Percentiles rank a stretch among this genome's conserved stretches.
These are phyloP conservation scores for Cyberlindnera subsufficiens DNA, from an alignment of 805 yeast species.

Conservation along the genomic window DNA sequence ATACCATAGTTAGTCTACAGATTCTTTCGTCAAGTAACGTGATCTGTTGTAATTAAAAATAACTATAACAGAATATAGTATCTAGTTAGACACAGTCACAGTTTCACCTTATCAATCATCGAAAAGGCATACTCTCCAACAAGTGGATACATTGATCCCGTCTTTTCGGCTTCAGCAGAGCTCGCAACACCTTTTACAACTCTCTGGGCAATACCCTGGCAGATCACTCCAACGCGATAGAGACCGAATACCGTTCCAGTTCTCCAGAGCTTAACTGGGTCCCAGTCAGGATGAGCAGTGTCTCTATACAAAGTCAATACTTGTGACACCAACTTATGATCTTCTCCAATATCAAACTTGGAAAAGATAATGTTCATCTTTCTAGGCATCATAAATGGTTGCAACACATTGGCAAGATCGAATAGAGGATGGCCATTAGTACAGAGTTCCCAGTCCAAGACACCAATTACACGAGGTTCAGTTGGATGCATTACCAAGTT, in stretches of 20 bases:
- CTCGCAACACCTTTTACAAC: slow-evolving; percentile 46
- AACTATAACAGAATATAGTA: no score
- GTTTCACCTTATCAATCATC: background rate
- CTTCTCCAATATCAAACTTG: slow-evolving; percentile 14
- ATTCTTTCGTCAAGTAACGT: no score
- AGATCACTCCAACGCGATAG: slow-evolving; percentile 48
- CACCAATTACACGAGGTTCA: slow-evolving; percentile 43
- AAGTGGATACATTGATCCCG: slow-evolving; percentile 28
- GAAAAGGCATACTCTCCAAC: slow-evolving; percentile 25
- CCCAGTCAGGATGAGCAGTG: slow-evolving; percentile 13
- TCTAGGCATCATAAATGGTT: slow-evolving; percentile 44
- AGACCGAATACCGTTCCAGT: slow-evolving; percentile 53
- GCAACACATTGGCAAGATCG: slow-evolving; percentile 53
- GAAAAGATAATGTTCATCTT: slow-evolving; percentile 28
- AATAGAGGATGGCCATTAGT: slow-evolving; percentile 62
- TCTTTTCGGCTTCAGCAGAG: slow-evolving; percentile 40
- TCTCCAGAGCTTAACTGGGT: slow-evolving; percentile 34
- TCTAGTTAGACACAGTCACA: background rate
- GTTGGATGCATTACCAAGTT: slow-evolving; percentile 56
- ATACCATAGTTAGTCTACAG: no score
- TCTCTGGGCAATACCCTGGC: slow-evolving; percentile 59
- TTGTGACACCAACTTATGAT: slow-evolving; percentile 7
- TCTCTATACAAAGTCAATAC: slow-evolving; percentile 17
- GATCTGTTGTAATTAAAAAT: no score
- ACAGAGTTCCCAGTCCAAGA: slow-evolving; percentile 62